Conservation (phyloP, 73 alveolate genomes). For the Blepharisma stoltei region DNA sequence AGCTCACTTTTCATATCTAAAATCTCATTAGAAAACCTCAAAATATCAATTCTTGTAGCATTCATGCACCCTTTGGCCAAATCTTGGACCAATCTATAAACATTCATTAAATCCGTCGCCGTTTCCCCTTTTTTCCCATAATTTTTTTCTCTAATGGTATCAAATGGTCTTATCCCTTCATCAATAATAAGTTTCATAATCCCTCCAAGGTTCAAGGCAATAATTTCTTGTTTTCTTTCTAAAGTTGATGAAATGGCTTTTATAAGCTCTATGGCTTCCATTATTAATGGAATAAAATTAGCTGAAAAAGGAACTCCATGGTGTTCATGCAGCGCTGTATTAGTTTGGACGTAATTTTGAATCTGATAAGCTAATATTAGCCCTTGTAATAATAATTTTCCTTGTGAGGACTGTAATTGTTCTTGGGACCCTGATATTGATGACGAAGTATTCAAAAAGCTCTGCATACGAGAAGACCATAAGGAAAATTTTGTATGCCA, state of each 20-base stretch:
- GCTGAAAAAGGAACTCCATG: constrained; percentile 39
- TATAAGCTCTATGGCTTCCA: constrained; percentile 29
- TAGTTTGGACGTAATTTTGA: constrained; percentile 20
- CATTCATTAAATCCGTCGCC: not conserved
- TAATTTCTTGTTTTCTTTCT: constrained; percentile 28
- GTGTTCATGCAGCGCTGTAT: constrained; percentile 31
- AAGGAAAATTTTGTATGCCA: constrained; percentile 38
- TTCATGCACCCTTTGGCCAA: constrained; percentile 13
- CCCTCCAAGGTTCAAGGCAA: constrained; percentile 11
- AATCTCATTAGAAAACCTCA: constrained; percentile 31
- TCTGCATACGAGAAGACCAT: constrained; percentile 51
- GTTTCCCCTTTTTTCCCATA: not conserved
- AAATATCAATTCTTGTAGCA: constrained; percentile 32
- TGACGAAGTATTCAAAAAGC: constrained; percentile 38
- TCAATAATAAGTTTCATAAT: constrained; percentile 14
- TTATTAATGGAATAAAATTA: constrained; percentile 19
- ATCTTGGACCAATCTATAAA: constrained; percentile 6
- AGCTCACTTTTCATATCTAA: constrained; percentile 31
- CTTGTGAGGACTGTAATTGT: not conserved
- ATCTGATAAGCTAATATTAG: constrained; percentile 31
- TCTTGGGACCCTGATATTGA: constrained; percentile 21
- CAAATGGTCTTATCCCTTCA: constrained; percentile 18
- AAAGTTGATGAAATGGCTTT: constrained; percentile 34
- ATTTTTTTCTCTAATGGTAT: constrained; percentile 13
- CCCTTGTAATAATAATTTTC: not conserved